Conservation (phyloP, 2,329 filamentous ascomycete species). For the Mycocentrospora acerina region DNA sequence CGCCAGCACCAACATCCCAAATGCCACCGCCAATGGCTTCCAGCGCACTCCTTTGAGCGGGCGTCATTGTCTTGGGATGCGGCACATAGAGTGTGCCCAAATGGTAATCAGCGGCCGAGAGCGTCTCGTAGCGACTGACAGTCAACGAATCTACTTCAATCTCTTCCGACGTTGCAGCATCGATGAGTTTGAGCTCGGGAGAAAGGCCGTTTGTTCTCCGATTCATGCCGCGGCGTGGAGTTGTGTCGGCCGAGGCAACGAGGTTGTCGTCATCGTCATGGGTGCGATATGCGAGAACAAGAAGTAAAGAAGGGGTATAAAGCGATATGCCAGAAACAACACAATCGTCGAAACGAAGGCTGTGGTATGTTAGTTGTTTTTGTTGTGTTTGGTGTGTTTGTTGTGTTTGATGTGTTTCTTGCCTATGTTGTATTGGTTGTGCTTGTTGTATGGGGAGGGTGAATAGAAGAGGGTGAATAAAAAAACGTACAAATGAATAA, state of each 20-base stretch:
- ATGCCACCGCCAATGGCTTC: conserved; percentile 77
- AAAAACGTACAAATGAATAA: conserved; percentile 82
- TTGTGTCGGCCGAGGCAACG: conserved; percentile 55
- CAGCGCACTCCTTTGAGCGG: conserved; percentile 71
- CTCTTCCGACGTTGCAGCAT: conserved; percentile 79
- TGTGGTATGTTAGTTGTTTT: conserved; percentile 46
- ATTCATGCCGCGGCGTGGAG: conserved; percentile 65
- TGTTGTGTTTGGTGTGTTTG: no score
- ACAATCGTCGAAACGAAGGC: conserved; percentile 87
- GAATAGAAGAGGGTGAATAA: conserved; percentile 20
- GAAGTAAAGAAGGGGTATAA: conserved; percentile 87
- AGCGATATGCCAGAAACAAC: conserved; percentile 96
- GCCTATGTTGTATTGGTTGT: no score
- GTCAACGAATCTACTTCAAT: conserved; percentile 84
- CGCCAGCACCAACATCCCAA: conserved; percentile 89
- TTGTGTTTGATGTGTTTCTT: no score
- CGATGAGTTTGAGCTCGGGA: conserved; percentile 88
- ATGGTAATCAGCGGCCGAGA: conserved; percentile 91
- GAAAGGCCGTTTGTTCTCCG: conserved; percentile 77
- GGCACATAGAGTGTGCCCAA: conserved; percentile 78
- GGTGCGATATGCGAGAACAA: conserved; percentile 87
- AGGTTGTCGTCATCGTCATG: conserved; percentile 68
- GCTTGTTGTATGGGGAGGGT: no score
- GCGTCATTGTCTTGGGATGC: conserved; percentile 61
- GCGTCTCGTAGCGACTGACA: conserved; percentile 80